These are phyloP conservation scores for Yamadazyma membranifaciens DNA, from an alignment of 1,139 yeast species.

Conservation along the genomic window DNA sequence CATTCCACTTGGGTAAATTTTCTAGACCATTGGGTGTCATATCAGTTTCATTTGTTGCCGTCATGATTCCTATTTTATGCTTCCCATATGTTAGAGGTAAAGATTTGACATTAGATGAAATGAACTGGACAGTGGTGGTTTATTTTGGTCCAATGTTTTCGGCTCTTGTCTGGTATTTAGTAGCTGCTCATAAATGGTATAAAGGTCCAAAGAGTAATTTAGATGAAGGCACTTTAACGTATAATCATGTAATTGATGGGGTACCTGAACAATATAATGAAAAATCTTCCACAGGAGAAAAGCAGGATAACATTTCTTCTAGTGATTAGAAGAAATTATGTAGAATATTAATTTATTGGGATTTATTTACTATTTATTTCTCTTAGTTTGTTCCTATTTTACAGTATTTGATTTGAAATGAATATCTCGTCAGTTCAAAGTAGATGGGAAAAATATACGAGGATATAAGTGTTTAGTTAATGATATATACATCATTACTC, in stretches of 20 bases:
- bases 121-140: conserved; percentile 75
- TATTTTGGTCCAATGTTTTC: conserved; percentile 63
- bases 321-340: conserved; percentile 1
- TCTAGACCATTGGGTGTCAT: conserved; percentile 47
- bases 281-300: not conserved
- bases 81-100: conserved; percentile 58
- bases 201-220: conserved; percentile 66
- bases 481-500: too few relatives aligned
- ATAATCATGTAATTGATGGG: conserved; percentile 13
- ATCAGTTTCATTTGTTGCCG: conserved; percentile 43
- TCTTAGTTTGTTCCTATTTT: too few relatives aligned
- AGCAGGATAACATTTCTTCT: conserved; percentile 1
- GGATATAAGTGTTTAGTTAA: too few relatives aligned
- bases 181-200: conserved; percentile 65
- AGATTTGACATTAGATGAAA: conserved; percentile 43
- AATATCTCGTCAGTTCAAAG: too few relatives aligned
- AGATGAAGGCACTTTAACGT: conserved; percentile 32
- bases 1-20: conserved; percentile 63
- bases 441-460: too few relatives aligned
- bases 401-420: too few relatives aligned
- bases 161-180: conserved; percentile 50
- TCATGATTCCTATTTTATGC: conserved; percentile 68
- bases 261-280: conserved; percentile 11
- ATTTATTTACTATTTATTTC: not conserved
- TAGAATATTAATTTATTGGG: not conserved